Base-by-base conservation (phyloP, 305 asterid species). In the Fraxinus floribunda region DNA sequence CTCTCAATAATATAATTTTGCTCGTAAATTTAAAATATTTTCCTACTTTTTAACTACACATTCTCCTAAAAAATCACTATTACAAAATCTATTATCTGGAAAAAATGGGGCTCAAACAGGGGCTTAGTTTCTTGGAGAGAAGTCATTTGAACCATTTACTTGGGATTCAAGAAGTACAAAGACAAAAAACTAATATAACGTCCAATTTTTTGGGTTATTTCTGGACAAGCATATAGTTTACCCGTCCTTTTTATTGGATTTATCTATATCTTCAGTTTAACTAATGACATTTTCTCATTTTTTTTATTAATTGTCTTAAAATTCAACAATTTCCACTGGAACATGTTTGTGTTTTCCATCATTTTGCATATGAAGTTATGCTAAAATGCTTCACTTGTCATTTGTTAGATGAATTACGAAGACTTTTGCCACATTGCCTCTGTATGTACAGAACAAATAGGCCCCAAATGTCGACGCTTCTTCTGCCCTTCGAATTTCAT, bases 351-450 rank as follows among this genome's bases (percentile, higher is more conserved):
- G 41, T 78, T 80, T 82, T 49, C 78, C 79, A 75, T 73, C 34
- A 34, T 85, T 86, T 36, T 77, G 78, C 41, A 70, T 41, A 52
- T 79, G 79, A 80, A 55, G n/a, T 70, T 78, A 62, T 85, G 30
- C 92, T 94, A 86, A 89, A 75, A 83, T 76, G 38, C 35, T 68
- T 86, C 72, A 46, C 81, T 77, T 85, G 78, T 83, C 75, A 79
- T 85, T 85, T 82, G 84, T 76, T 84, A 97, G 99, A 97, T 97
- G 99, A 97, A 97, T 84, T 97, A 97, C 86, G 99, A 97, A 89
- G 99, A 97, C 93, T 97, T 97, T 87, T 97, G 99, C 95, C 98
- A 97, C 91, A 97, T 97, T 84, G 99, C 99, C 87, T 91, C 99
- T 5, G 97, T 97, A 82, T 97, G 99, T 86, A 89, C 98, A 70